Conservation (phyloP, 1,139 yeast genomes). For the Debaryomycetaceae sp. region DNA sequence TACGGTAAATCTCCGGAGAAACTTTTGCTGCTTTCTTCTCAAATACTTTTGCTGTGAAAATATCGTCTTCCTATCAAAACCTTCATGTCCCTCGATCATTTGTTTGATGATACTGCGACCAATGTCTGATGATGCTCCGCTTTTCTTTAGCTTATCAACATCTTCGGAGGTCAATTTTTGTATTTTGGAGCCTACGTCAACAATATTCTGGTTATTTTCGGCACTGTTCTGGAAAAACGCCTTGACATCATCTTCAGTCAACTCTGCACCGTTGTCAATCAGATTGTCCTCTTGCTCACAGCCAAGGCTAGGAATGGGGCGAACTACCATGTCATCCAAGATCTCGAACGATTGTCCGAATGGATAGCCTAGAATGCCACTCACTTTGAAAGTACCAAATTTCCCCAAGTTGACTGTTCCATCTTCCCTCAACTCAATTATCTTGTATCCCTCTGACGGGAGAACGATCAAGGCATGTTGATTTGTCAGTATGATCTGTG, state of each 20-base stretch:
- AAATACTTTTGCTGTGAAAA: constrained; percentile 90
- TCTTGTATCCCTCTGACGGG: constrained; percentile 77
- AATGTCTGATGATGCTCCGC: constrained; percentile 56
- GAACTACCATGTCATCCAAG: constrained; percentile 50
- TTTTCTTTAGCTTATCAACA: constrained; percentile 72
- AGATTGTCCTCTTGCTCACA: constrained; percentile 24
- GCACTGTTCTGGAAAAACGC: constrained; percentile 42
- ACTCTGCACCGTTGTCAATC: constrained; percentile 18
- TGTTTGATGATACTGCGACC: constrained; percentile 83
- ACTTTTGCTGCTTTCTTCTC: constrained; percentile 88
- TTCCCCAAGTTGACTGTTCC: constrained; percentile 75
- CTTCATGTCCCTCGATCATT: constrained; percentile 79
- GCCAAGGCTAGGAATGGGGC: constrained; percentile 42
- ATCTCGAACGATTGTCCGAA: constrained; percentile 92
- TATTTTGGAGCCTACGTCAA: constrained; percentile 69
- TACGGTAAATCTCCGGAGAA: constrained; percentile 78
- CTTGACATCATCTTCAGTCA: constrained; percentile 39
- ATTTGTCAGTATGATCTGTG: constrained; percentile 34
- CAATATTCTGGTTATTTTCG: constrained; percentile 68
- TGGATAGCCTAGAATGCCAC: constrained; percentile 73
- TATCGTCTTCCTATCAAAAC: constrained; percentile 84
- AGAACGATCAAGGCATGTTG: constrained; percentile 66
- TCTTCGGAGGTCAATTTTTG: constrained; percentile 75
- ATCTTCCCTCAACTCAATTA: constrained; percentile 60
- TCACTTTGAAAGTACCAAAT: constrained; percentile 79